Evolutionary conservation across 305 asterid species (phyloP), one percentile per base, ranked within the genome.

Genomic region (Fraxinus xanthoxyloides): DNA sequence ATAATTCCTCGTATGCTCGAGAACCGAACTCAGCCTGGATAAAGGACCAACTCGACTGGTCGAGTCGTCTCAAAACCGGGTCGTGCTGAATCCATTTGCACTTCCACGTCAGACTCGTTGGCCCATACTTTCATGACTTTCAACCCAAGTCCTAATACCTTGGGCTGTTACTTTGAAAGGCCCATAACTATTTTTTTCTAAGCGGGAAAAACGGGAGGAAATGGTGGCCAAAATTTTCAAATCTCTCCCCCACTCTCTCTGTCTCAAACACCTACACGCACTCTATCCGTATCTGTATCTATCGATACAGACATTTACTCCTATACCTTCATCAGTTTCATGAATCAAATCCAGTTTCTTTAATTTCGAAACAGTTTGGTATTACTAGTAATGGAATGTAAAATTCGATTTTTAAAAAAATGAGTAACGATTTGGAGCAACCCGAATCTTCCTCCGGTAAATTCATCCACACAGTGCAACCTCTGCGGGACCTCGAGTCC

Each of bases 401-500:
- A 2, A 77, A 78, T 6, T 80, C 35, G 34, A 46, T 13, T 81
- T 7, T 48, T 13, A 9, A 76, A 83, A 83, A 83, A 77, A 89
- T 89, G 92, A 85, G 80, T 54, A 85, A 59, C 75, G 87, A 87
- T 12, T 76, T 36, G 7, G 92, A 87, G 23, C 85, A 84, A 69
- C 77, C 79, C 0, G 91, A 87, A 7, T 85, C 87, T 84, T 86
- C 89, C 79, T 79, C 89, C 26, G 92, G 87, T 24, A 89, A 87
- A 56, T 85, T 89, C 85, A 84, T 93, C 59, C 94, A 93, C 70
- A 79, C 91, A 8, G 88, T 94, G 9, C 92, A 89, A 85, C 98
- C 99, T 61, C 90, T 82, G 72, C 92, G 98, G 15, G 98, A 96
- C 91, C 90, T 94, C 17, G 92, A 91, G 80, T 88, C 98, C 0